Evolutionary conservation across 1,284 basidiomycete genomes (phyloP), one percentile per base, ranked within the genome.

Genomic region (Prillingera fragicola): DNA sequence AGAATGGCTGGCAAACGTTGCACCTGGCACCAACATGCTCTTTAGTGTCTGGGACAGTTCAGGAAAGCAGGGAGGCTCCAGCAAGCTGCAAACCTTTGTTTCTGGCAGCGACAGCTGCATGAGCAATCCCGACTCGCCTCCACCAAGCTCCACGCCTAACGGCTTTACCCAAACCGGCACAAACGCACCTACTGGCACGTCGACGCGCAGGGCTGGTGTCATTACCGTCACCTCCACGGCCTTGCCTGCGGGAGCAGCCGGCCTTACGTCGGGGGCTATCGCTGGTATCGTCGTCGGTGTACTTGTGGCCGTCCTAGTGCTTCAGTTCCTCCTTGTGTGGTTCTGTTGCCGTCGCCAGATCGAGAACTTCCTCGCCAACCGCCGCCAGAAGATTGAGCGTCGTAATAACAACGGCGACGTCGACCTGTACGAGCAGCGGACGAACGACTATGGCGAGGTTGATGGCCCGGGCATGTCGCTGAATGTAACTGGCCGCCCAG

Each of bases 331-430:
- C 3, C 34, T 67, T 12, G 27, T 69, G 25, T 69, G 58, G 57
- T 63, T 65, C 54, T 66, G 65, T 54, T 67, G 65, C 38, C 52
- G 63, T 13, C 45, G 60, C 18, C 60, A 65, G 36, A 39, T 67
- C 23, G 27, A 26, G 8, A 50, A 57, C 1, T 48, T 61, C 8
- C 38, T 62, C 14, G 60, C 58, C 10, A 58, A 62, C 40, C 57
- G 62, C 21, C 32, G 46, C 22, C 46, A 59, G 37, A 56, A 60
- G 58, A 43, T 49, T 10, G 56, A 52, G 2, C 33, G 44, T 24
- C 23, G 5, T n/a, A 45, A 57, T 24, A 61, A 59, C 26, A 36
- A 52, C 19, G 49, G 59, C 31, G 52, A 54, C 8, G 60, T 66
- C 12, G 63, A 68, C 35, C 51, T 66, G 13, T 55, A 34, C 27